Percentiles rank a stretch among this genome's conserved stretches.
These are phyloP conservation scores for Sequoiadendron giganteum DNA, from an alignment of 75 land plant species.

Conservation along the genomic window DNA sequence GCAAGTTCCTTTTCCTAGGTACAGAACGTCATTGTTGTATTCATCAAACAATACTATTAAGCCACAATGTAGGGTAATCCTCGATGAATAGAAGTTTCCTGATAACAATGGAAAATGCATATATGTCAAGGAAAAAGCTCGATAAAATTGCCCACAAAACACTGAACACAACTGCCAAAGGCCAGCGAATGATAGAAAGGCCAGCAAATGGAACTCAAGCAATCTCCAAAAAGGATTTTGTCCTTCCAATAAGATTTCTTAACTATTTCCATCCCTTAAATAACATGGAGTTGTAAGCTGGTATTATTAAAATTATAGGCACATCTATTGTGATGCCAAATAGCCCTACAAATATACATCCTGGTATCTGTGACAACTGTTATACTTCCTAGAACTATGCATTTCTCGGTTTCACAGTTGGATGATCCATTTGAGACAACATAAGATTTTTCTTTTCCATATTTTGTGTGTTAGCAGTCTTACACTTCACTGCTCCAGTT, in stretches of 20 bases:
- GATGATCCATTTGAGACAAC: slow-evolving; percentile 10
- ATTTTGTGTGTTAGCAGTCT: slow-evolving; percentile 14
- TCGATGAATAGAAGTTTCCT: slow-evolving; percentile 62
- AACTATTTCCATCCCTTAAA: slow-evolving; percentile 82
- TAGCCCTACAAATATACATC: slow-evolving; percentile 53
- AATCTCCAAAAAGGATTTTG: slow-evolving; percentile 82
- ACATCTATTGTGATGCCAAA: slow-evolving; percentile 65
- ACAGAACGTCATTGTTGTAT: slow-evolving; percentile 79
- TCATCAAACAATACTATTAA: slow-evolving; percentile 78
- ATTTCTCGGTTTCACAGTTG: slow-evolving; percentile 17
- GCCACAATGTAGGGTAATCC: slow-evolving; percentile 80
- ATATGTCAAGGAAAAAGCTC: slow-evolving; percentile 72
- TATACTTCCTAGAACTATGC: slow-evolving; percentile 7
- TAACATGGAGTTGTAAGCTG: slow-evolving; percentile 77
- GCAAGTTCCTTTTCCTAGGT: slow-evolving; percentile 76
- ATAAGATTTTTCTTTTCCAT: slow-evolving; percentile 25
- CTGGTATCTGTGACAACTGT: slow-evolving; percentile 48
- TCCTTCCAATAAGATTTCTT: slow-evolving; percentile 64
- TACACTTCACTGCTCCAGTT: slow-evolving; percentile 25
- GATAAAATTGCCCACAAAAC: slow-evolving; percentile 45
- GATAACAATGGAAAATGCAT: slow-evolving; percentile 75
- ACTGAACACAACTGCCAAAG: slow-evolving; percentile 59
- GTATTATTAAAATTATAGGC: slow-evolving; percentile 44
- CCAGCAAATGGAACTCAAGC: slow-evolving; percentile 96
- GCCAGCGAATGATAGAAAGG: slow-evolving; percentile 85